phyloP scores from a whole-genome alignment of 2,329 filamentous ascomycete genomes.

The Fusarium pseudograminearum region DNA sequence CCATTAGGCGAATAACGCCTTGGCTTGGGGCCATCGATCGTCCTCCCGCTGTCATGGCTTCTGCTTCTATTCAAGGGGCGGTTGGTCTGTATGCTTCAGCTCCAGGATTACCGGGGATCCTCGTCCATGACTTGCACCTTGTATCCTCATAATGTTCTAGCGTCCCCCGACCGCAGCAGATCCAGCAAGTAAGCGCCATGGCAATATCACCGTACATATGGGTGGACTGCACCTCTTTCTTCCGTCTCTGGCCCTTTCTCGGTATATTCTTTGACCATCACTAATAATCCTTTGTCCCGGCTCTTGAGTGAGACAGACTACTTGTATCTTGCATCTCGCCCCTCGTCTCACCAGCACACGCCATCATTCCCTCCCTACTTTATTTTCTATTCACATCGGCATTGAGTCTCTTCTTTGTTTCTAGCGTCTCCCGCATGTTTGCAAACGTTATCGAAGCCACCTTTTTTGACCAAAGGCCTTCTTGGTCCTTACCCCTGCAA shows the following conservation, averaged over 20 bases:
- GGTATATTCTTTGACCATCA: constrained; percentile 8
- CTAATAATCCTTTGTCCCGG: constrained; percentile 29
- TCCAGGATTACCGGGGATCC: constrained; percentile 32
- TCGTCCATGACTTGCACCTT: constrained; percentile 30
- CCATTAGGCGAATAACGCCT: constrained; percentile 13
- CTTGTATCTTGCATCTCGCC: constrained; percentile 37
- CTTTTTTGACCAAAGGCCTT: not conserved
- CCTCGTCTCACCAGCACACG: not conserved
- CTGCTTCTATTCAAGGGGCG: not conserved
- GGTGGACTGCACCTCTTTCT: not conserved
- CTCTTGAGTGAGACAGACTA: constrained; percentile 25
- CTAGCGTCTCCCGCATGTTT: not conserved
- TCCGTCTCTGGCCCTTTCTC: constrained; percentile 22
- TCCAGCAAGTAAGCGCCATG: constrained; percentile 10
- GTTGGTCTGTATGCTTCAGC: not conserved
- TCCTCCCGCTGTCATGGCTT: constrained; percentile 24
- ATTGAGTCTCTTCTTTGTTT: constrained; percentile 1
- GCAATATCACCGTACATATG: constrained; percentile 20
- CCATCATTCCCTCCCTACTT: constrained; percentile 32
- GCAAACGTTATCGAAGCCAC: constrained; percentile 7
- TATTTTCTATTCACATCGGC: not conserved
- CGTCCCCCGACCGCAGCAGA: not conserved
- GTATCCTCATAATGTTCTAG: constrained; percentile 26
- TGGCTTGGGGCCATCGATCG: constrained; percentile 22
- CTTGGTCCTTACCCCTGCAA: not conserved